Evolutionary conservation across 1,284 basidiomycete species (phyloP).

Genomic region (Trichosporon sp.): DNA sequence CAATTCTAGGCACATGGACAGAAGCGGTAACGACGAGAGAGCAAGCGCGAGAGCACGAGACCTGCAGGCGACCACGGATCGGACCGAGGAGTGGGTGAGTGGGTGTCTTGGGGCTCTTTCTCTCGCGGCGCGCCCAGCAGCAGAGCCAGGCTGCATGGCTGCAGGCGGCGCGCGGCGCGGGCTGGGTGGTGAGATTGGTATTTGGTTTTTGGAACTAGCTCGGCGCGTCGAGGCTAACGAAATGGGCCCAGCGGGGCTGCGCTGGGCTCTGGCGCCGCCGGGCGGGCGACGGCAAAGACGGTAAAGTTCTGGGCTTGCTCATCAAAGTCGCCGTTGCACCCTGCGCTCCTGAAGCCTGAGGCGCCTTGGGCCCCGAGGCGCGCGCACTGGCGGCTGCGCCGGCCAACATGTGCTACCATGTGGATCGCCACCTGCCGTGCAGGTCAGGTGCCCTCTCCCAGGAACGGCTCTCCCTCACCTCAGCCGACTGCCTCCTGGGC

Average conservation of each 20-base stretch:
- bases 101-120: background rate
- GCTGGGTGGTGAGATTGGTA: background rate
- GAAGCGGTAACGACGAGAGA: slow-evolving; percentile 1
- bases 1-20: slow-evolving; percentile 2
- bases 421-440: slow-evolving; percentile 2
- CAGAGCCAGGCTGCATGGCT: background rate
- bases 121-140: background rate
- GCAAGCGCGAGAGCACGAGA: background rate
- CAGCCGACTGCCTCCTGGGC: background rate
- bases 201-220: background rate
- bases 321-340: background rate
- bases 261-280: background rate
- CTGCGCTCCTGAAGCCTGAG: background rate
- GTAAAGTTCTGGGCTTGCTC: slow-evolving; percentile 1
- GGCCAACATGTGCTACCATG: slow-evolving; percentile 4
- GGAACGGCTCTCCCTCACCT: background rate
- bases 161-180: background rate
- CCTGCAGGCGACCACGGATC: background rate
- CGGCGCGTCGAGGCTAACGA: background rate
- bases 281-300: background rate
- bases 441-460: slow-evolving; percentile 2
- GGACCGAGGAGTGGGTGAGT: background rate
- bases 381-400: background rate
- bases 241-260: background rate
- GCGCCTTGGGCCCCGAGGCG: background rate